Conservation (phyloP, 192 early-diverging fungal species). For the Backusella psychrophila region DNA sequence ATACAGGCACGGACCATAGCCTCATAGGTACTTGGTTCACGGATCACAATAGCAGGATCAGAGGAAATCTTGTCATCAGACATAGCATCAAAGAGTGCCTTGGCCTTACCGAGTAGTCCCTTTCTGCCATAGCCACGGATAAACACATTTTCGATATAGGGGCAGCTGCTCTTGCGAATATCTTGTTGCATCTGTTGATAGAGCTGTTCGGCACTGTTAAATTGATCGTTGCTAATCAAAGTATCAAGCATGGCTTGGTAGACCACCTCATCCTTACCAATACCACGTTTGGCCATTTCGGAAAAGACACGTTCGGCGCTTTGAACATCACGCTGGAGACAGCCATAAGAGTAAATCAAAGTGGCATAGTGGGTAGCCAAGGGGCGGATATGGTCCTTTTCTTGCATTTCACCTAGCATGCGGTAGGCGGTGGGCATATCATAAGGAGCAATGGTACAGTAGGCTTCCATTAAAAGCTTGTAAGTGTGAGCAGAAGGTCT, state of each 20-base stretch:
- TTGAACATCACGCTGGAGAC: conserved; percentile 44
- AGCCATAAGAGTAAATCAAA: conserved; percentile 55
- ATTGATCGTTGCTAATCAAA: conserved; percentile 41
- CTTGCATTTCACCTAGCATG: conserved; percentile 42
- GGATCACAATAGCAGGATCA: conserved; percentile 28
- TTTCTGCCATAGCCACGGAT: conserved; percentile 54
- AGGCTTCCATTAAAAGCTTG: conserved; percentile 54
- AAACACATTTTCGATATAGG: conserved; percentile 59
- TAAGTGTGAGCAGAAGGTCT: conserved; percentile 53
- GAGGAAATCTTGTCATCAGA: conserved; percentile 35
- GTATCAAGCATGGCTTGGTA: conserved; percentile 58
- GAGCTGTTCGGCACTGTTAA: conserved; percentile 42
- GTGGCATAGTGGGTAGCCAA: conserved; percentile 52
- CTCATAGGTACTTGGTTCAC: conserved; percentile 60
- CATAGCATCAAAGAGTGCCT: conserved; percentile 49
- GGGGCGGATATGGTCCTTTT: conserved; percentile 34
- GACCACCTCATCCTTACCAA: conserved; percentile 45
- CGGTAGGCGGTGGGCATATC: conserved; percentile 51
- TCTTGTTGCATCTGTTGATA: conserved; percentile 39
- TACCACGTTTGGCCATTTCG: conserved; percentile 31
- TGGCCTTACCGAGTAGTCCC: conserved; percentile 37
- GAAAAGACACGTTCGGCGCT: conserved; percentile 43
- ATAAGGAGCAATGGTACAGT: conserved; percentile 52
- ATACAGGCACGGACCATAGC: conserved; percentile 55
- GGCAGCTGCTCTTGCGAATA: conserved; percentile 38